Evolutionary conservation across 345 rosid genomes (phyloP).

Genomic region (Lenwebbia sp.): DNA sequence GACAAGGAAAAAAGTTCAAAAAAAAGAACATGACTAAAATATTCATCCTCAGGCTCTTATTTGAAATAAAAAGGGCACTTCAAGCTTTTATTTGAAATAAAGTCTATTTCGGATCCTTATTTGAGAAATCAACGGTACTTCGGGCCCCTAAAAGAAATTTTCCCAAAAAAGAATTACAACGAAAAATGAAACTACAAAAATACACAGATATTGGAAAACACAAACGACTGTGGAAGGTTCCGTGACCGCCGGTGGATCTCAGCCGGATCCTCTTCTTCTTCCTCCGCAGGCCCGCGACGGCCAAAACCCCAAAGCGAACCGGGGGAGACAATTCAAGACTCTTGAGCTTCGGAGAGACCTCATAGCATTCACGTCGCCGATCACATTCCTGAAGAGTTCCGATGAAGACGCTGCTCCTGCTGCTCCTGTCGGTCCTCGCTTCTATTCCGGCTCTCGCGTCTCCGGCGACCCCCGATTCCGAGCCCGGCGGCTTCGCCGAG

Average conservation of each 20-base stretch:
- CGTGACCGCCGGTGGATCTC: background rate
- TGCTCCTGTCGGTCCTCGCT: background rate
- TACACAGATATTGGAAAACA: background rate
- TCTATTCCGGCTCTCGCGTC: background rate
- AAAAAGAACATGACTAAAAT: no score
- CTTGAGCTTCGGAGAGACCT: background rate
- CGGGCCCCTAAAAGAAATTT: no score
- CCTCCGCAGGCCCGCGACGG: background rate
- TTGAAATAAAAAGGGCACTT: no score
- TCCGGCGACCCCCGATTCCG: background rate
- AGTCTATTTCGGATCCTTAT: no score
- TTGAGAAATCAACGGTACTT: no score
- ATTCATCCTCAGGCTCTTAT: no score
- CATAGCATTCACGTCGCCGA: background rate
- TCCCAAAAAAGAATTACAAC: background rate
- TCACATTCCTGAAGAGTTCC: background rate
- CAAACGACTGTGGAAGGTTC: background rate
- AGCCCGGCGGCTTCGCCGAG: background rate
- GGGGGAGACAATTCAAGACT: background rate
- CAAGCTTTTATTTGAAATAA: no score
- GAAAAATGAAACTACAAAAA: background rate
- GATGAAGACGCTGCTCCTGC: background rate
- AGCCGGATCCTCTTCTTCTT: background rate
- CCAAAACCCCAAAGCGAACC: background rate
- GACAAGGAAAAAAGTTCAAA: no score